Base-by-base conservation (phyloP, 2,329 filamentous ascomycete genomes). In the Cordyceps cateniannulata region DNA sequence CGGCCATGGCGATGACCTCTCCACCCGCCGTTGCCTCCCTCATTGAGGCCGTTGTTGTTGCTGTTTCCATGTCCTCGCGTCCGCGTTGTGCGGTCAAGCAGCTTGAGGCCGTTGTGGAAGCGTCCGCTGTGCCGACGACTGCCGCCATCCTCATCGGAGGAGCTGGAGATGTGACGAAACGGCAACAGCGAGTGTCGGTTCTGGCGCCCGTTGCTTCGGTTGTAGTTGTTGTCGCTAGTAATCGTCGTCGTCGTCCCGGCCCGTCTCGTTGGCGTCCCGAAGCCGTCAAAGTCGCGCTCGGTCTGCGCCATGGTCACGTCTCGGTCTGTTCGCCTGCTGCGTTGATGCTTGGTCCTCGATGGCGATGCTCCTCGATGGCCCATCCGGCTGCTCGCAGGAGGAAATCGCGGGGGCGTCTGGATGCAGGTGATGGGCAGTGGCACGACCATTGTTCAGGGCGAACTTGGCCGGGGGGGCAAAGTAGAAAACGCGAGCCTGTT, bases 41-140 rank as follows among this genome's bases (percentile, higher is more conserved):
- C 22, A 35, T 10, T 51, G 12, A 8, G 10, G n/a, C 25, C 47
- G 27, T 4, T 12, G 52, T 10, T 38, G 12, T 14, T 5, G 24
- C 2, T 38, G 12, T 5, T 38, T 10, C 20, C 27, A 3, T n/a
- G 40, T 1, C 29, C 35, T 25, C 60, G 53, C 18, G 49, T 45
- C 42, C 47, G 42, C 24, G 60, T 14, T 40, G 53, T 29, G 16
- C 56, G 53, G 22, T 62, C 60, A 18, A 62, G 44, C 9, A 62
- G 42, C 53, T 62, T 62, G 22, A 59, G 47, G 25, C 60, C 40
- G 18, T 58, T 40, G 7, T 49, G 29, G 29, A 59, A 54, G 20
- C 44, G 48, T 12, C 49, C 47, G 47, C 52, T 35, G 44, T 51
- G 45, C n/a, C 44, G 59, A 20, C 51, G 25, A n/a, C 18, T 18